phyloP scores from a whole-genome alignment of 2,329 filamentous ascomycete species.

The Pestalotiopsis fici region DNA sequence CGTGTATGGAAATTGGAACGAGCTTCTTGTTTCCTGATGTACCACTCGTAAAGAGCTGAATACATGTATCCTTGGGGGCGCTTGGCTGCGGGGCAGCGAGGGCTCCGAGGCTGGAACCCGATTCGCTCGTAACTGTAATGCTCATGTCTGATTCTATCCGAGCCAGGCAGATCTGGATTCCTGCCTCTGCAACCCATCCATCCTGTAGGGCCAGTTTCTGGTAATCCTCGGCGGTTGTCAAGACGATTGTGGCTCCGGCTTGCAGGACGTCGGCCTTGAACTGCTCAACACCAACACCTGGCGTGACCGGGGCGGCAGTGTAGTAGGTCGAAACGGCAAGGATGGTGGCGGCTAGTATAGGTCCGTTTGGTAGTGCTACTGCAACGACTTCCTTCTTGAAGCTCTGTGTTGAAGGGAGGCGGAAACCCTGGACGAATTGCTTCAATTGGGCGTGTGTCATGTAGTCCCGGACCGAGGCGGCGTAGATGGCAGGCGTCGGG shows the following conservation, averaged over 20 bases:
- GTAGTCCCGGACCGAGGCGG: conserved; percentile 1
- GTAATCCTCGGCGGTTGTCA: conserved; percentile 43
- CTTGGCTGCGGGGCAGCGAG: conserved; percentile 33
- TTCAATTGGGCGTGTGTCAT: conserved; percentile 7
- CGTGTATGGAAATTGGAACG: conserved; percentile 52
- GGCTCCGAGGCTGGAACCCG: neutral
- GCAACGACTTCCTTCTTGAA: conserved; percentile 44
- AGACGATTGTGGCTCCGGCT: conserved; percentile 44
- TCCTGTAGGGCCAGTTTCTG: conserved; percentile 35
- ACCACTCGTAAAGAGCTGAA: conserved; percentile 59
- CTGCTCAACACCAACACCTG: conserved; percentile 48
- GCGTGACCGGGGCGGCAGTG: conserved; percentile 52
- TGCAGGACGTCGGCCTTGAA: conserved; percentile 51
- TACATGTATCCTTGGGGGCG: conserved; percentile 44
- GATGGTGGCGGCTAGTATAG: conserved; percentile 50
- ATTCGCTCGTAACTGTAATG: conserved; percentile 27
- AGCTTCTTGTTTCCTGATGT: conserved; percentile 61
- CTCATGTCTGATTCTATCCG: conserved; percentile 36
- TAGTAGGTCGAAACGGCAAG: conserved; percentile 51
- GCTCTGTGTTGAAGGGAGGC: neutral
- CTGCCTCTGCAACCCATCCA: conserved; percentile 19
- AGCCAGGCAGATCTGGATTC: conserved; percentile 40
- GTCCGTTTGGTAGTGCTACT: conserved; percentile 54
- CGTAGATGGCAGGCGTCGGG: conserved; percentile 7
- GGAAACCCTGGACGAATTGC: conserved; percentile 4